Percentiles rank a stretch among this genome's conserved stretches.
These are phyloP conservation scores for Rosa multiflora DNA, from an alignment of 306 rosid genomes.

Conservation along the genomic window DNA sequence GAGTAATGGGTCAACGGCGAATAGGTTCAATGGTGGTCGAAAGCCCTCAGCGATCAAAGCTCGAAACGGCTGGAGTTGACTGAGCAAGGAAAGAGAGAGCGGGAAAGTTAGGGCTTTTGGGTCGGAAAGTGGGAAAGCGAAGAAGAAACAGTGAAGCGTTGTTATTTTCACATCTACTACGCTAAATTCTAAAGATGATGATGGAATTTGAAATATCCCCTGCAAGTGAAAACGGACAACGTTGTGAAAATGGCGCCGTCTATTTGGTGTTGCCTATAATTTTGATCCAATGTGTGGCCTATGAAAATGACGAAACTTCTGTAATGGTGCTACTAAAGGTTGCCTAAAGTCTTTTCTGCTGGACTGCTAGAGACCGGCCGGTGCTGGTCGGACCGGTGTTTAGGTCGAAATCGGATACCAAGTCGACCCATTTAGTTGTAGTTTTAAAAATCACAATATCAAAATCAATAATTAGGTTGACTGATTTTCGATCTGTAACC, in stretches of 20 bases:
- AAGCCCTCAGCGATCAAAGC: background rate
- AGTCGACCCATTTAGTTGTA: no score
- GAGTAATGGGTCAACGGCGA: no score
- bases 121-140: background rate
- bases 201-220: background rate
- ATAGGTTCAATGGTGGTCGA: background rate
- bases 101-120: background rate
- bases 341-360: background rate
- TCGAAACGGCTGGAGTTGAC: background rate
- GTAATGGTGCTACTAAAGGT: background rate
- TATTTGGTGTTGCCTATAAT: background rate
- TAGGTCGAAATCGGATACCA: background rate
- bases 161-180: conserved; percentile 1
- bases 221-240: background rate
- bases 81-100: background rate
- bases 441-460: no score
- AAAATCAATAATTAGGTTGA: no score
- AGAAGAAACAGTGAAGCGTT: background rate
- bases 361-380: background rate
- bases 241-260: background rate
- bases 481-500: background rate
- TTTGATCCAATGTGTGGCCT: background rate
- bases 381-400: background rate
- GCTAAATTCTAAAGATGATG: background rate
- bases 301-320: background rate